A percentile compares a stretch with the other conserved stretches of the same genome.
Conservation (phyloP, 2,329 filamentous ascomycete species). For the Clonostachys solani region DNA sequence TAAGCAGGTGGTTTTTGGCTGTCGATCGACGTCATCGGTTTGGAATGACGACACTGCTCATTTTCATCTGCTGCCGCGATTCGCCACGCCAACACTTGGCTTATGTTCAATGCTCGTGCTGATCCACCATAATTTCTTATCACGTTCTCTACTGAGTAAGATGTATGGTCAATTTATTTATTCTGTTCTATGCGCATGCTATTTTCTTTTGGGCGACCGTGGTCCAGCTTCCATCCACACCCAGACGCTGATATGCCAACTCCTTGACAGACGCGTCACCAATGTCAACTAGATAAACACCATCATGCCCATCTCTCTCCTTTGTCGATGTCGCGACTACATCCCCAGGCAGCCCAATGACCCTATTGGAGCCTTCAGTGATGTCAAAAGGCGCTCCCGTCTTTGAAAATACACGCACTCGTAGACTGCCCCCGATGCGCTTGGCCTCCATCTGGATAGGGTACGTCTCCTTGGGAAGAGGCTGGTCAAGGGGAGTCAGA, state of each 20-base stretch:
- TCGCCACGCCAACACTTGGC: background rate
- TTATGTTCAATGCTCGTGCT: background rate
- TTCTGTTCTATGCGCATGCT: no score
- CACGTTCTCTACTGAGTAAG: no score
- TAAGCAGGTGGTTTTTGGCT: no score
- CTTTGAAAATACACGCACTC: slow-evolving; percentile 11
- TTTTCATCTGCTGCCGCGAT: no score
- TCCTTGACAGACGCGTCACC: slow-evolving; percentile 4
- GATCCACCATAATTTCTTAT: background rate
- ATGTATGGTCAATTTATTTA: no score
- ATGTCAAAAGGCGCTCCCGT: slow-evolving; percentile 14
- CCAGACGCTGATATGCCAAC: slow-evolving; percentile 9
- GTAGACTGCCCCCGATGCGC: slow-evolving; percentile 1
- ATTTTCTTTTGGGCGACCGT: background rate
- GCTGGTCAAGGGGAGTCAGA: slow-evolving; percentile 21
- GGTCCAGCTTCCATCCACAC: slow-evolving; percentile 1
- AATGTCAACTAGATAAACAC: slow-evolving; percentile 8
- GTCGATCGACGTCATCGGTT: no score
- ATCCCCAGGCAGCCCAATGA: slow-evolving; percentile 11
- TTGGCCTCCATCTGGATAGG: slow-evolving; percentile 13
- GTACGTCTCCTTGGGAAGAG: slow-evolving; percentile 19
- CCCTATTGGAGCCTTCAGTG: slow-evolving; percentile 13
- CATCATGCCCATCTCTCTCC: slow-evolving; percentile 1
- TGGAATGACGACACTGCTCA: no score
- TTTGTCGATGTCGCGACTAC: slow-evolving; percentile 5